Base-by-base conservation (phyloP, 345 rosid genomes). In the Corchorus capsularis region DNA sequence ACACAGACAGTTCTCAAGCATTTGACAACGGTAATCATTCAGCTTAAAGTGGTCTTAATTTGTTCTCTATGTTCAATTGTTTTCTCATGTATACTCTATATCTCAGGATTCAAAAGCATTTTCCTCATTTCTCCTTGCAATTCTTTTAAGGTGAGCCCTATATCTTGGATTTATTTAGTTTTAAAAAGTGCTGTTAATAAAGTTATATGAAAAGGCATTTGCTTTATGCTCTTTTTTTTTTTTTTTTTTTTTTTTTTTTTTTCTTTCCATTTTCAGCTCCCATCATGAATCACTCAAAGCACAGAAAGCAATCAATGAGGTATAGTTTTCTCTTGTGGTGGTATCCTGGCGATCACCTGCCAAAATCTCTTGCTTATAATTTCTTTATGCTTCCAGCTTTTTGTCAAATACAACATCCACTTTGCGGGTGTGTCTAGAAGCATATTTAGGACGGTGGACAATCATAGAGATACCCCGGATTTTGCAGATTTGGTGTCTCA, bases 371-470 rank as follows among this genome's bases (percentile, higher is more conserved):
- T 75, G 17, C 62, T 70, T 46, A 62, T 70, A 60, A 41, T 41
- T 73, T 64, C 75, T 82, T 55, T 73, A 14, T 79, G 66, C 67
- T 69, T 70, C 80, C 97, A 96, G 99, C 94, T 96, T 74, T 96
- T 96, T 89, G 99, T 96, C 87, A 93, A 92, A 84, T 96, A 89
- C 90, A 96, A 96, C 85, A 96, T 92, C 81, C 85, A 91, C 88
- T 96, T 93, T 60, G 86, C 91, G 67, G 99, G 98, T 76, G 89
- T 96, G 59, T 92, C 97, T 70, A 89, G 81, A 87, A 94, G 86
- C 89, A 87, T 92, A 69, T 87, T 91, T 83, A 87, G 82, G 88
- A 75, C 88, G 63, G 61, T 86, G 79, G 93, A 85, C 71, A 83
- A 81, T 86, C 87, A 79, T 49, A 75, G 71, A 59, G 98, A 92